phyloP scores from a whole-genome alignment of 805 yeast genomes.

The Yarrowia phangngaensis region DNA sequence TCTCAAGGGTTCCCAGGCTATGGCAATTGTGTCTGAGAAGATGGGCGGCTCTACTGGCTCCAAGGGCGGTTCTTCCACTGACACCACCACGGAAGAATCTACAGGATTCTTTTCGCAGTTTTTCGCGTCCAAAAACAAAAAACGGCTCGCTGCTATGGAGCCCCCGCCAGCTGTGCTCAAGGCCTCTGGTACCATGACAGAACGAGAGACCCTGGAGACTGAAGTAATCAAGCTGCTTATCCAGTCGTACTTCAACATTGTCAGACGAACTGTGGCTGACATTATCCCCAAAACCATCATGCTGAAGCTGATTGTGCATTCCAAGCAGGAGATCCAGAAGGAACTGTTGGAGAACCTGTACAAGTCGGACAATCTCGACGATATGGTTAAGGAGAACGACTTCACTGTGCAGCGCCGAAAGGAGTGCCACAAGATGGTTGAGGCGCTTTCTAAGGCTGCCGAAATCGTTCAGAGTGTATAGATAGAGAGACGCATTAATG shows the following conservation, averaged over 20 bases:
- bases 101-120: constrained; percentile 94
- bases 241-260: constrained; percentile 84
- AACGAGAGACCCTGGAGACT: constrained; percentile 93
- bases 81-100: constrained; percentile 45
- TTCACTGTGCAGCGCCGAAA: constrained; percentile 88
- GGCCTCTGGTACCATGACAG: constrained; percentile 89
- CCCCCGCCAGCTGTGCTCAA: constrained; percentile 94
- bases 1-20: constrained; percentile 66
- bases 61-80: constrained; percentile 32
- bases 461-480: constrained; percentile 78
- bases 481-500: constrained; percentile 18
- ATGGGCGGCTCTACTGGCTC: constrained; percentile 58
- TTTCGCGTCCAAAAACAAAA: constrained; percentile 86
- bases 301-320: constrained; percentile 80
- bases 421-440: constrained; percentile 94
- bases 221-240: constrained; percentile 93
- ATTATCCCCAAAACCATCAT: constrained; percentile 92
- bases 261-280: constrained; percentile 89
- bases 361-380: constrained; percentile 61
- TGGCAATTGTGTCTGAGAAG: constrained; percentile 84
- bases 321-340: constrained; percentile 85
- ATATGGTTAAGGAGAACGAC: constrained; percentile 86
- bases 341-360: constrained; percentile 84
- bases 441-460: constrained; percentile 80
- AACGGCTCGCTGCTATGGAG: constrained; percentile 91